These are phyloP conservation scores for Tinospora cordifolia DNA, from an alignment of 164 flowering plant genomes.

Conservation along the genomic window DNA sequence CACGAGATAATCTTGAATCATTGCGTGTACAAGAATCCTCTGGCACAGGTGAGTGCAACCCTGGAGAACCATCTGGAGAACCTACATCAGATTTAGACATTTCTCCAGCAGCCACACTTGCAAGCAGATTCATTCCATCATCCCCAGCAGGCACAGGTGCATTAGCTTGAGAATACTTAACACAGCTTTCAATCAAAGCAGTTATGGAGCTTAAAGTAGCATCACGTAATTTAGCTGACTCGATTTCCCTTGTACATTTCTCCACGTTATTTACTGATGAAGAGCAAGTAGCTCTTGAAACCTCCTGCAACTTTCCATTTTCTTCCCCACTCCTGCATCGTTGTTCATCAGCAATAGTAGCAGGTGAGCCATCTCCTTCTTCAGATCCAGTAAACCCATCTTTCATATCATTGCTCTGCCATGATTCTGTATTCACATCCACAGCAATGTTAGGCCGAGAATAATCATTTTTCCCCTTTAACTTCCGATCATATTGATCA, in stretches of 20 bases:
- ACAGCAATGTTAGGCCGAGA: conserved; percentile 24
- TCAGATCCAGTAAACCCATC: conserved; percentile 44
- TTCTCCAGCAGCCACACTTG: conserved; percentile 95
- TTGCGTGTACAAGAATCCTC: conserved; percentile 27
- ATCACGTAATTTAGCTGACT: conserved; percentile 34
- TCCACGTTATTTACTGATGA: conserved; percentile 26
- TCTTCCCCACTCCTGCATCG: conserved; percentile 29
- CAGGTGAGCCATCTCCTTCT: conserved; percentile 48
- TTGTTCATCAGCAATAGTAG: conserved; percentile 32
- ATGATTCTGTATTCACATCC: conserved; percentile 47
- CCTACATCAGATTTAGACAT: conserved; percentile 43
- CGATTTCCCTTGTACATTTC: conserved; percentile 8
- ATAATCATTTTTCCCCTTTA: conserved; percentile 41
- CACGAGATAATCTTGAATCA: conserved; percentile 23
- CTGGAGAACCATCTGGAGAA: conserved; percentile 47
- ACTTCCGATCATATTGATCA: conserved; percentile 29
- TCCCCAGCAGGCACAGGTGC: conserved; percentile 45
- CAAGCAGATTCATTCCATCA: conserved; percentile 95
- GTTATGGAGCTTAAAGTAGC: conserved; percentile 37
- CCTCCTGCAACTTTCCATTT: conserved; percentile 20
- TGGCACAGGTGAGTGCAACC: conserved; percentile 17
- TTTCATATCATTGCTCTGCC: conserved; percentile 58
- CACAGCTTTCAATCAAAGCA: conserved; percentile 46
- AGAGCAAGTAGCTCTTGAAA: conserved; percentile 26
- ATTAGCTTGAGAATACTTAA: conserved; percentile 45